Conservation (phyloP, 768 basidiomycete genomes). For the Floccularia luteovirens region DNA sequence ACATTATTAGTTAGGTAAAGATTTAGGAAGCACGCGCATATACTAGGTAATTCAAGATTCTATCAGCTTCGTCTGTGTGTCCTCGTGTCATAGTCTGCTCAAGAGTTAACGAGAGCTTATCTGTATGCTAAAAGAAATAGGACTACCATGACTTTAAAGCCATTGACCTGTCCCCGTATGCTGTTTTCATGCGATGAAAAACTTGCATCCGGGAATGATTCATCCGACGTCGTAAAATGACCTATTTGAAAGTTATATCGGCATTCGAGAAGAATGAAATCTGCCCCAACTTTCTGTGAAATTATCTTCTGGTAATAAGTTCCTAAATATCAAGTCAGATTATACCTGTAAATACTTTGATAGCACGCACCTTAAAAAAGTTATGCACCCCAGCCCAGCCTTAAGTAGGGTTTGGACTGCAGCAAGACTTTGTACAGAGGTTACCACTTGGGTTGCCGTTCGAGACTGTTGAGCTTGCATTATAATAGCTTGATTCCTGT, state of each 20-base stretch:
- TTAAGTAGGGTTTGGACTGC: conserved; percentile 66
- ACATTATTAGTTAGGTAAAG: conserved; percentile 2
- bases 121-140: neutral
- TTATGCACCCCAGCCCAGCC: conserved; percentile 71
- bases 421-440: conserved; percentile 52
- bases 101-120: neutral
- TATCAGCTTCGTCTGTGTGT: conserved; percentile 78
- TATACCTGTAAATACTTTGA: neutral
- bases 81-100: conserved; percentile 58
- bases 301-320: conserved; percentile 73
- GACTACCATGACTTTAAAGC: conserved; percentile 61
- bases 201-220: conserved; percentile 26
- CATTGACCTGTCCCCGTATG: conserved; percentile 38
- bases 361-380: conserved; percentile 54
- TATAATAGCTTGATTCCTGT: neutral
- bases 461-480: conserved; percentile 28
- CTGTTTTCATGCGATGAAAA: conserved; percentile 24
- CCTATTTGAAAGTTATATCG: conserved; percentile 22
- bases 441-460: conserved; percentile 37
- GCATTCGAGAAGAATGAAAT: conserved; percentile 7
- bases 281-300: conserved; percentile 73
- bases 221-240: conserved; percentile 46
- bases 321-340: conserved; percentile 30
- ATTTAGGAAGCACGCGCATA: conserved; percentile 3
- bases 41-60: conserved; percentile 72